phyloP scores from a whole-genome alignment of 2,329 filamentous ascomycete genomes.

The Xenoacremonium recifei region DNA sequence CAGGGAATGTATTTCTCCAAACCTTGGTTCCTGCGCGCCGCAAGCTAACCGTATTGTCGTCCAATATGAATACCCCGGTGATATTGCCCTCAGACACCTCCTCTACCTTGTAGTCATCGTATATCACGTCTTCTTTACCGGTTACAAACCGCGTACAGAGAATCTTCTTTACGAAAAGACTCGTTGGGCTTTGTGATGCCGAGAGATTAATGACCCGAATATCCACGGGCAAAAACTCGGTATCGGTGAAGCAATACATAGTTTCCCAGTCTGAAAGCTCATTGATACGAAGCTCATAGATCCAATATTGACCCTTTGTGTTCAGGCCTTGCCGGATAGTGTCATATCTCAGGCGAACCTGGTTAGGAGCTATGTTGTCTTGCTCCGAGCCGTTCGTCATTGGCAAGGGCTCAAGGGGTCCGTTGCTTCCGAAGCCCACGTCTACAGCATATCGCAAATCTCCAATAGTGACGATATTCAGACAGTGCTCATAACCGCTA shows the following conservation, averaged over 20 bases:
- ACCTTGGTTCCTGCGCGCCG: no score
- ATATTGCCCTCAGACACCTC: no score
- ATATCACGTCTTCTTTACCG: no score
- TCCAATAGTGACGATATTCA: conserved; percentile 56
- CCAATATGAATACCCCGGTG: no score
- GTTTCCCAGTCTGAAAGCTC: conserved; percentile 39
- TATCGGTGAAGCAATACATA: conserved; percentile 51
- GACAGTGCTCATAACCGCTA: conserved; percentile 46
- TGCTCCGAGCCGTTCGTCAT: conserved; percentile 22
- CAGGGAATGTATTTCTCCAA: no score
- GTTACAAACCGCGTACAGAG: conserved; percentile 32
- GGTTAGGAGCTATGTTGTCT: conserved; percentile 36
- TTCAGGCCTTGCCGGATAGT: conserved; percentile 31
- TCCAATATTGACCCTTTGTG: conserved; percentile 35
- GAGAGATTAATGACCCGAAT: conserved; percentile 46
- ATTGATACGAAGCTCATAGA: conserved; percentile 30
- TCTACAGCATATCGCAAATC: conserved; percentile 51
- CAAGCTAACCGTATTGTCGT: no score
- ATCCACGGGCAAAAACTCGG: conserved; percentile 46
- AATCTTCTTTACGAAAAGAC: conserved; percentile 38
- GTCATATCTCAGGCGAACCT: conserved; percentile 43
- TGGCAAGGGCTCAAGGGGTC: conserved; percentile 30
- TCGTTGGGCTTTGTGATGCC: conserved; percentile 32
- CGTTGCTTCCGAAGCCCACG: conserved; percentile 58
- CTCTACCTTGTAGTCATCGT: no score